phyloP scores from a whole-genome alignment of 495 filamentous ascomycete genomes.

The Margaritispora aquatica region DNA sequence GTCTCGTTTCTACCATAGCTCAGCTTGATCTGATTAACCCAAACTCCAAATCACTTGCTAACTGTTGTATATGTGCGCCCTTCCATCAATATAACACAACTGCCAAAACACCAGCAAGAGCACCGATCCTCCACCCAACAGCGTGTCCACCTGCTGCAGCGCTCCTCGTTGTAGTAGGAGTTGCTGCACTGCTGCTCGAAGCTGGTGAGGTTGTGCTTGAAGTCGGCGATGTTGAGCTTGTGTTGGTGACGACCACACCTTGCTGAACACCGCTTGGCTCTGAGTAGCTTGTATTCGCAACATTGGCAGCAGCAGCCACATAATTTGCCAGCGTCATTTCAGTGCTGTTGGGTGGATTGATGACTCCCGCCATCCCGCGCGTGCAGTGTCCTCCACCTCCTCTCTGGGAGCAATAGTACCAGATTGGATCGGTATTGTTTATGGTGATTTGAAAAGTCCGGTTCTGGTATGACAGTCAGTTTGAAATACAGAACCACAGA shows the following conservation, averaged over 20 bases:
- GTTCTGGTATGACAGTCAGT: not conserved
- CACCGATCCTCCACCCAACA: not conserved
- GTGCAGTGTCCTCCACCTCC: not conserved
- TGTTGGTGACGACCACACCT: not conserved
- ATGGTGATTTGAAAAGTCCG: not conserved
- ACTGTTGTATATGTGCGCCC: not conserved
- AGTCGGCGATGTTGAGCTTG: not conserved
- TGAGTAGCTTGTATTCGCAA: not conserved
- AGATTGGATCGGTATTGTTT: not conserved
- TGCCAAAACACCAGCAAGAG: not conserved
- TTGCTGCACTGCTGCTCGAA: not conserved
- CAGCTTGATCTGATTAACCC: too few relatives aligned
- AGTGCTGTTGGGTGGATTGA: not conserved
- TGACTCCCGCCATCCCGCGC: not conserved
- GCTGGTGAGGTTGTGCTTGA: not conserved
- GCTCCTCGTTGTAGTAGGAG: not conserved
- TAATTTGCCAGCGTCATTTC: not conserved
- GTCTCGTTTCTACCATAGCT: too few relatives aligned
- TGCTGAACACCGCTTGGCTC: not conserved
- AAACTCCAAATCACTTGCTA: too few relatives aligned
- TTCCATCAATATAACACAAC: not conserved
- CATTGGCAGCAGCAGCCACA: not conserved
- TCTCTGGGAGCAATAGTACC: not conserved
- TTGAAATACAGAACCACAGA: not conserved
- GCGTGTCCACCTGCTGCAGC: not conserved